A percentile compares a stretch with the other conserved stretches of the same genome.
Evolutionary conservation across 2,329 filamentous ascomycete genomes (phyloP).

Genomic region (Rugonectria rugulosa): DNA sequence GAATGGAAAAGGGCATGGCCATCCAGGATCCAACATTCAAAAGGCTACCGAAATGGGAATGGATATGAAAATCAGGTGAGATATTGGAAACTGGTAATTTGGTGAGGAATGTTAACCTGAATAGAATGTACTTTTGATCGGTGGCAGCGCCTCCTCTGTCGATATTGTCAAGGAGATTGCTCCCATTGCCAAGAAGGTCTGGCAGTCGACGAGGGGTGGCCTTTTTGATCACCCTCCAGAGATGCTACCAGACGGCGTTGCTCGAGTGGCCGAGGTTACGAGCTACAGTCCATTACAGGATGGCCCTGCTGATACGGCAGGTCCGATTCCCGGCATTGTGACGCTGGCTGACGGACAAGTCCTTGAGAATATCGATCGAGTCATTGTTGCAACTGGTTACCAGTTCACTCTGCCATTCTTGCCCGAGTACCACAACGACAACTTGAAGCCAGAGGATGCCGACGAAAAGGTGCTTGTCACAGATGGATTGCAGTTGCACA

Average conservation of each 20-base stretch:
- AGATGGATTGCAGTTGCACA: slow-evolving; percentile 60
- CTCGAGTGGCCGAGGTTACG: slow-evolving; percentile 58
- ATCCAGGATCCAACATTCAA: slow-evolving; percentile 68
- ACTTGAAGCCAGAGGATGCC: slow-evolving; percentile 51
- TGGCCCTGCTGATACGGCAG: slow-evolving; percentile 45
- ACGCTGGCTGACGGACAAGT: slow-evolving; percentile 60
- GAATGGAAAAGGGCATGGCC: slow-evolving; percentile 63
- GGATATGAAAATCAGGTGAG: neutral
- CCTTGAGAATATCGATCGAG: slow-evolving; percentile 63
- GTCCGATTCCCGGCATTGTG: slow-evolving; percentile 58
- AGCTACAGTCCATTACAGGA: neutral
- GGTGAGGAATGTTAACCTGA: slow-evolving; percentile 61
- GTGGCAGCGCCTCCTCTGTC: slow-evolving; percentile 53
- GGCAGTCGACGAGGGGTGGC: slow-evolving; percentile 62
- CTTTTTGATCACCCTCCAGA: slow-evolving; percentile 62
- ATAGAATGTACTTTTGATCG: slow-evolving; percentile 59
- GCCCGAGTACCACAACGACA: slow-evolving; percentile 50
- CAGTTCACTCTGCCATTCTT: slow-evolving; percentile 71
- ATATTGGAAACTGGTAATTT: slow-evolving; percentile 26
- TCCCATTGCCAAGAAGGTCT: slow-evolving; percentile 45
- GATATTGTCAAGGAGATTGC: slow-evolving; percentile 50
- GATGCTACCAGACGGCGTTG: slow-evolving; percentile 59
- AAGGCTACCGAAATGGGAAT: slow-evolving; percentile 64
- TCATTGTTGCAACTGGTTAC: slow-evolving; percentile 74
- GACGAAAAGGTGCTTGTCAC: slow-evolving; percentile 64